phyloP scores from a whole-genome alignment of 208 protist genomes.

The Leishmania martiniquensis region DNA sequence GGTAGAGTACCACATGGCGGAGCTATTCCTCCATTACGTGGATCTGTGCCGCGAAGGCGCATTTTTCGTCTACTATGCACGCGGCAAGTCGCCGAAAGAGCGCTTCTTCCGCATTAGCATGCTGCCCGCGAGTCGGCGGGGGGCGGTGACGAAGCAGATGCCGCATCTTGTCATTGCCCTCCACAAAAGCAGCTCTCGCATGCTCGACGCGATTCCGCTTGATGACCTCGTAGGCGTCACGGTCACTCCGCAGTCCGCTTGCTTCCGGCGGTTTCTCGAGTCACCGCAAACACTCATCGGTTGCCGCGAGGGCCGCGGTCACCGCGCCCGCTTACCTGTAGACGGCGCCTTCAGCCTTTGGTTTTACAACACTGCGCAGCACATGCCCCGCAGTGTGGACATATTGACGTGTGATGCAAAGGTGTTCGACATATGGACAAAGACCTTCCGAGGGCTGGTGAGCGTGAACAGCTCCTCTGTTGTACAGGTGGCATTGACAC shows the following conservation, averaged over 20 bases:
- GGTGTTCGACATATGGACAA: constrained; percentile 81
- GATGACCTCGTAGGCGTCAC: constrained; percentile 73
- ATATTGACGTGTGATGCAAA: constrained; percentile 73
- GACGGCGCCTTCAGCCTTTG: constrained; percentile 74
- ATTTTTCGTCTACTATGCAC: constrained; percentile 78
- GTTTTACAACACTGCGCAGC: constrained; percentile 55
- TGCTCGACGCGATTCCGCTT: constrained; percentile 61
- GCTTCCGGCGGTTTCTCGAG: constrained; percentile 59
- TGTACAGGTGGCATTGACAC: constrained; percentile 60
- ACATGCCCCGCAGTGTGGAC: constrained; percentile 46
- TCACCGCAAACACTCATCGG: constrained; percentile 55
- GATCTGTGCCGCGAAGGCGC: constrained; percentile 59
- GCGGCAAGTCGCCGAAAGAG: constrained; percentile 61
- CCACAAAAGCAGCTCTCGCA: constrained; percentile 55
- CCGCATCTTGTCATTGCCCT: constrained; percentile 64
- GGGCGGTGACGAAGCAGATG: constrained; percentile 29
- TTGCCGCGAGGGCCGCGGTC: constrained; percentile 57
- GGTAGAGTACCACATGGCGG: constrained; percentile 87
- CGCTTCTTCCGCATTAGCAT: constrained; percentile 80
- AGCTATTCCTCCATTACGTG: constrained; percentile 77
- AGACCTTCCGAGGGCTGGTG: constrained; percentile 67
- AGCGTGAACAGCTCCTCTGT: constrained; percentile 84
- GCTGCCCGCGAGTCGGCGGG: constrained; percentile 43
- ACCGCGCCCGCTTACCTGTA: constrained; percentile 53
- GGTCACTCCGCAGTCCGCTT: constrained; percentile 34